Evolutionary conservation across 78 protist genomes (phyloP).

Genomic region (Isochrysis galbana): DNA sequence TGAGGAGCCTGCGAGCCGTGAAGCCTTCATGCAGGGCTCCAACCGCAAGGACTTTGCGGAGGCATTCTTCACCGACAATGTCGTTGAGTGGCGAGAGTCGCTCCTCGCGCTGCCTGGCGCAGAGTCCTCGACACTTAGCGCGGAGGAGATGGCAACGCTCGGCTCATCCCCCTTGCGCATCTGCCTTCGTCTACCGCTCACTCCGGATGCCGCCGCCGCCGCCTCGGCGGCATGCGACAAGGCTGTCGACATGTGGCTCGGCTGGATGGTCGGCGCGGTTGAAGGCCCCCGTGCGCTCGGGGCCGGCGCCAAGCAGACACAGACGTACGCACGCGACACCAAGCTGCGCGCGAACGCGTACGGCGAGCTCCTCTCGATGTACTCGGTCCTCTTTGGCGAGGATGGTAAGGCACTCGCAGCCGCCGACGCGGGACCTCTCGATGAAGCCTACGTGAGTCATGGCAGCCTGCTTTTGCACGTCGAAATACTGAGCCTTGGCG

Average conservation of each 20-base stretch:
- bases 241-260: not conserved
- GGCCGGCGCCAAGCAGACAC: not conserved
- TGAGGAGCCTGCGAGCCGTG: not conserved
- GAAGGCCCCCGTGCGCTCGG: not conserved
- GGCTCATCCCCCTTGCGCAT: not conserved
- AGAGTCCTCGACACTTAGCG: not conserved
- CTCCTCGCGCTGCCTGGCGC: not conserved
- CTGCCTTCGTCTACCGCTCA: not conserved
- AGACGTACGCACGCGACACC: not conserved
- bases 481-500: no score
- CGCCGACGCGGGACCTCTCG: slow-evolving; percentile 14
- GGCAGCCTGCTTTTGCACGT: no score
- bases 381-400: not conserved
- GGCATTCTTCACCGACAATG: not conserved
- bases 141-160: not conserved
- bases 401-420: not conserved
- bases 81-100: not conserved
- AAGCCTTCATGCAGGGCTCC: not conserved
- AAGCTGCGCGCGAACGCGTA: not conserved
- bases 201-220: not conserved
- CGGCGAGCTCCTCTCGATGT: not conserved
- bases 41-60: not conserved
- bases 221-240: not conserved
- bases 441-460: not conserved
- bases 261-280: not conserved